Evolutionary conservation across 148 eudicot species (phyloP), one percentile per base, ranked within the genome.

Genomic region (Vaccinium vitisidaea): DNA sequence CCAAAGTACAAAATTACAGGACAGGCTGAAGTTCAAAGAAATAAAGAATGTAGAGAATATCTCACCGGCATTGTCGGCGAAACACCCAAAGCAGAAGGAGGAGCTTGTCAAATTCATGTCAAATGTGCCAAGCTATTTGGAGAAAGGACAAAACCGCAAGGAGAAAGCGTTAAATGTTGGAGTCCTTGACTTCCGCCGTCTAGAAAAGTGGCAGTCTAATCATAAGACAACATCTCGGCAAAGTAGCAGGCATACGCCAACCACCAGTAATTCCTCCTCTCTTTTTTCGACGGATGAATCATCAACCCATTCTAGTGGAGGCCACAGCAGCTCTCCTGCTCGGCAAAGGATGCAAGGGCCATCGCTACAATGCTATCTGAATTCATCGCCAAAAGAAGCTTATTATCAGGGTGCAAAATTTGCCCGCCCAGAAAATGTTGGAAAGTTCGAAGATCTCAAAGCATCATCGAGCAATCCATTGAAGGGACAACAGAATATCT

Each of bases 41-140:
- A 87, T 84, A 73, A 81, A 91, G 80, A 71, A 87, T 87, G 82
- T 59, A n/a, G 90, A 80, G 30, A 87, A 49, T 63, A 63, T 79
- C 27, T 75, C 86, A 61, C 80, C 90, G 67, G 79, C 82, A 86
- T 87, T 87, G 70, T 85, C 81, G 82, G 87, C 85, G 48, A 82
- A 79, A 54, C 87, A 65, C 19, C 90, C 86, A 76, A 87, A 84
- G 83, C 88, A 82, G 73, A 88, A 79, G 56, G 98, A 94, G n/a
- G 98, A 95, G 76, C 86, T 94, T 56, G 93, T 95, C 80, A 93
- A 87, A 86, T 90, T 93, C 91, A 94, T 94, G 98, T 94, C 98
- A 65, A 90, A 89, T 63, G 86, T 94, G 87, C 98, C 98, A 3
- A 90, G 89, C 84, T 95, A 88, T 82, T 88, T 95, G 92, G 95